phyloP scores from a whole-genome alignment of 108 stramenopile genomes.

The Mediolabrus comicus region DNA sequence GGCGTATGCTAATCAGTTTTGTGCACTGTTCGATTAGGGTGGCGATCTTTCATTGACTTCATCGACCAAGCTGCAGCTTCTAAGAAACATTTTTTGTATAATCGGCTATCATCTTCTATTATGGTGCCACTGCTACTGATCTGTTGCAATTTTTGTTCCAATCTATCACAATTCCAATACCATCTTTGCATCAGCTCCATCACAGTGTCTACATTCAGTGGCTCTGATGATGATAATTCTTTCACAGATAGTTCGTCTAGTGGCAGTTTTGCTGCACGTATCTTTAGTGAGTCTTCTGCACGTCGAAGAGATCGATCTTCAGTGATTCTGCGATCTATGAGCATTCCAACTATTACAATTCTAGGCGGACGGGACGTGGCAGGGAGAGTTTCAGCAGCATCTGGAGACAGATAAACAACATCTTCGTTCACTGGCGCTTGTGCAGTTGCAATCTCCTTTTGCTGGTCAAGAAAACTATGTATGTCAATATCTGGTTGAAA shows the following conservation, averaged over 20 bases:
- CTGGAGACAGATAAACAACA: constrained; percentile 76
- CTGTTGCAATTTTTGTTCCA: constrained; percentile 2
- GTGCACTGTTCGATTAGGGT: constrained; percentile 66
- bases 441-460: constrained; percentile 5
- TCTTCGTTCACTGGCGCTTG: constrained; percentile 1
- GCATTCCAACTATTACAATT: constrained; percentile 68
- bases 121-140: neutral
- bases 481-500: constrained; percentile 24
- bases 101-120: neutral
- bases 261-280: constrained; percentile 48
- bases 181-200: constrained; percentile 80
- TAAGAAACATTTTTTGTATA: constrained; percentile 49
- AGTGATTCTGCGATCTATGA: constrained; percentile 78
- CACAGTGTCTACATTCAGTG: constrained; percentile 79
- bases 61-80: constrained; percentile 62
- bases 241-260: constrained; percentile 51
- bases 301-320: constrained; percentile 59
- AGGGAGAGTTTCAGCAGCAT: constrained; percentile 58
- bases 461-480: constrained; percentile 33
- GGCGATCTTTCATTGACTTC: constrained; percentile 61
- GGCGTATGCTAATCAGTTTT: constrained; percentile 3
- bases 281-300: constrained; percentile 41
- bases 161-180: constrained; percentile 56
- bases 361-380: constrained; percentile 44
- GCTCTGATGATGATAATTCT: constrained; percentile 52